Evolutionary conservation across 331 rosid species (phyloP).

Genomic region (Stylosanthes scabra): DNA sequence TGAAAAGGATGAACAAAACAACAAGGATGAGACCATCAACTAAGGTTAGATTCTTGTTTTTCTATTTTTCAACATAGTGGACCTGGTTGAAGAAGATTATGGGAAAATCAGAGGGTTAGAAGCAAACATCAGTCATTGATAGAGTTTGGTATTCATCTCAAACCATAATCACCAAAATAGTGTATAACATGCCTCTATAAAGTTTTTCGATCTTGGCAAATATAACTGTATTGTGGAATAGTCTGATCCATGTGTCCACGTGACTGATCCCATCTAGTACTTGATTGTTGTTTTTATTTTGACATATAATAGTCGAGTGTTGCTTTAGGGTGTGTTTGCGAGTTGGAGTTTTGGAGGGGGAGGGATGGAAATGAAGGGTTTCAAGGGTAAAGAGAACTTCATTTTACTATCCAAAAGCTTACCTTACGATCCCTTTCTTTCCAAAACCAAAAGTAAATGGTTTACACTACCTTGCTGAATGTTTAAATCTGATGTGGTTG

Average conservation of each 20-base stretch:
- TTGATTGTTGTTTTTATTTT: too few species aligned
- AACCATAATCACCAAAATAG: background rate
- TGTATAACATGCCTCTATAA: background rate
- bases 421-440: too few species aligned
- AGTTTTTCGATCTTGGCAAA: background rate
- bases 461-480: background rate
- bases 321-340: background rate
- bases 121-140: background rate
- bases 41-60: background rate
- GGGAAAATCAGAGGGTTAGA: background rate
- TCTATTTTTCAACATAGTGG: background rate
- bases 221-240: background rate
- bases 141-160: background rate
- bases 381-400: too few species aligned
- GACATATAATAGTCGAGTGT: background rate
- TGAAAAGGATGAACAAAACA: background rate
- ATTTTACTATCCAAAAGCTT: too few species aligned
- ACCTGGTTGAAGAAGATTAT: background rate
- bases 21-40: background rate
- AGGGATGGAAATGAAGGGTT: too few species aligned
- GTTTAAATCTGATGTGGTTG: slow-evolving; percentile 4
- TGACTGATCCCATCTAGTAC: too few species aligned
- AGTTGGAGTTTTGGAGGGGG: too few species aligned
- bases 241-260: too few species aligned
- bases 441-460: background rate